Conservation (phyloP, 441 rosid species). For the Aquilaria agallochum region DNA sequence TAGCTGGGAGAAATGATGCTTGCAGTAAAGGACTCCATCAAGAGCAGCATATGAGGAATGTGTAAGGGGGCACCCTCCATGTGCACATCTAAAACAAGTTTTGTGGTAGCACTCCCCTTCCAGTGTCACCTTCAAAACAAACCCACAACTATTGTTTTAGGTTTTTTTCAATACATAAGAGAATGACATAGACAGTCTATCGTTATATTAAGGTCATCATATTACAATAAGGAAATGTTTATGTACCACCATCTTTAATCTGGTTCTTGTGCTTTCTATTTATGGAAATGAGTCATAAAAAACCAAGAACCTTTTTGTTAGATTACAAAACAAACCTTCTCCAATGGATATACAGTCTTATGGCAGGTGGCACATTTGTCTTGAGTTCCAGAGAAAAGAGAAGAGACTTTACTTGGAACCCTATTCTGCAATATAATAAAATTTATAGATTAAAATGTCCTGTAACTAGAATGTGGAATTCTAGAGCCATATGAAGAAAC, state of each 20-base stretch:
- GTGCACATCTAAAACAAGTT: constrained; percentile 95
- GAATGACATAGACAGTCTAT: background rate
- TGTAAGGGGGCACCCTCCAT: constrained; percentile 83
- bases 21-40: constrained; percentile 86
- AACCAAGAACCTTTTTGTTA: background rate
- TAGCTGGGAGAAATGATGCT: constrained; percentile 90
- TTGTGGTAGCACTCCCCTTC: constrained; percentile 96
- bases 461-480: background rate
- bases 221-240: too few species aligned
- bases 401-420: constrained; percentile 84
- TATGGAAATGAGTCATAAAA: background rate
- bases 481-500: background rate
- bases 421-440: constrained; percentile 37
- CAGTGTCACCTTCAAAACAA: constrained; percentile 58
- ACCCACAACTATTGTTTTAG: background rate
- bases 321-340: constrained; percentile 50
- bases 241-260: background rate
- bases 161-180: constrained; percentile 2
- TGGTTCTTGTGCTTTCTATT: background rate
- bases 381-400: constrained; percentile 84
- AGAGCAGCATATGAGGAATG: constrained; percentile 95
- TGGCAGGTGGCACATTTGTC: constrained; percentile 92
- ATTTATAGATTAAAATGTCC: background rate
- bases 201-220: background rate
- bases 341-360: constrained; percentile 90